phyloP scores from a whole-genome alignment of 2,329 filamentous ascomycete genomes.

The Cyanodermella asteris region DNA sequence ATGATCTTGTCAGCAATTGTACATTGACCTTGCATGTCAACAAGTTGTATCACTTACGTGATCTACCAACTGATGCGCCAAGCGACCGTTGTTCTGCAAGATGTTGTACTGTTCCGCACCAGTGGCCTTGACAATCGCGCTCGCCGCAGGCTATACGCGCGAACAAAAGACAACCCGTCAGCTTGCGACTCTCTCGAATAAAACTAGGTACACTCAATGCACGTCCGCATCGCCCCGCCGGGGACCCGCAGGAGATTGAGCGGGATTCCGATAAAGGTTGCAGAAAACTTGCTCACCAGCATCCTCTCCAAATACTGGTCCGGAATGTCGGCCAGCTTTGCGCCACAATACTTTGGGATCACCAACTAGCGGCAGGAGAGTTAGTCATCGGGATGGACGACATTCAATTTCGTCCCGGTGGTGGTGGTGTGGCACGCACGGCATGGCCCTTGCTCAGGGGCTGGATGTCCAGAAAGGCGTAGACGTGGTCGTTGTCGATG shows the following conservation, averaged over 20 bases:
- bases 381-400: slow-evolving; percentile 1
- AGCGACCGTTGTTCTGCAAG: slow-evolving; percentile 81
- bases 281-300: slow-evolving; percentile 29
- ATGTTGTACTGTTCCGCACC: slow-evolving; percentile 75
- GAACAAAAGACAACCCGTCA: not conserved
- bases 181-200: not conserved
- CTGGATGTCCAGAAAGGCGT: slow-evolving; percentile 91
- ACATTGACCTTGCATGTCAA: too few relatives aligned
- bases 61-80: slow-evolving; percentile 80
- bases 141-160: slow-evolving; percentile 49
- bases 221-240: too few relatives aligned
- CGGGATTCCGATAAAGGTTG: too few relatives aligned
- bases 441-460: slow-evolving; percentile 76
- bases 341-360: slow-evolving; percentile 86
- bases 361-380: slow-evolving; percentile 42
- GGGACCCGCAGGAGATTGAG: too few relatives aligned
- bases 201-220: not conserved
- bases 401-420: not conserved
- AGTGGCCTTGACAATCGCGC: slow-evolving; percentile 61
- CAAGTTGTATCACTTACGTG: slow-evolving; percentile 41
- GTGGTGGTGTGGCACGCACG: slow-evolving; percentile 29
- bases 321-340: slow-evolving; percentile 77
- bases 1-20: too few relatives aligned
- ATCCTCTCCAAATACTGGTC: slow-evolving; percentile 71
- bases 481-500: slow-evolving; percentile 77